Percentiles rank a stretch among this genome's conserved stretches.
Conservation (phyloP, 176 grass and related monocot species). For the Ampelocalamus luodianensis region DNA sequence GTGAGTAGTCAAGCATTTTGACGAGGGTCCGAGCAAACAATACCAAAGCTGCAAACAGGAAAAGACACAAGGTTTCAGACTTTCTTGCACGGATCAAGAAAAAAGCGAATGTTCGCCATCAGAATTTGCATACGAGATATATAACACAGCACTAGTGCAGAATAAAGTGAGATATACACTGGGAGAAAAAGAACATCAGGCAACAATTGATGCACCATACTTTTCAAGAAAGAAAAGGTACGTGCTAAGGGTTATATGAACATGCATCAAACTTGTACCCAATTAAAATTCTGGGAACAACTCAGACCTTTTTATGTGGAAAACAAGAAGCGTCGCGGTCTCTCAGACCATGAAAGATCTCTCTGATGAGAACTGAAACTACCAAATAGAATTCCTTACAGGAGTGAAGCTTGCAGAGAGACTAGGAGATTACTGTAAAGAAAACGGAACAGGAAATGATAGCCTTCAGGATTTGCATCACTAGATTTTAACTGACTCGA, state of each 20-base stretch:
- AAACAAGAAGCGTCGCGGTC: not conserved
- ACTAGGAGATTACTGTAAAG: not conserved
- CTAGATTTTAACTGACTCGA: not conserved
- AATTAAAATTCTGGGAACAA: not conserved
- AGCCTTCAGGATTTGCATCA: not conserved
- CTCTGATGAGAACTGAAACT: not conserved
- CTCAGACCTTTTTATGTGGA: not conserved
- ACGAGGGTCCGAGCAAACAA: not conserved
- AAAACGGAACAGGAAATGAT: not conserved
- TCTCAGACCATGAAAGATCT: not conserved
- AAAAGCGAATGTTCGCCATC: not conserved
- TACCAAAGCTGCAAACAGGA: slow-evolving; percentile 28
- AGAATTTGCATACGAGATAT: not conserved
- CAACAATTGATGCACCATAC: not conserved
- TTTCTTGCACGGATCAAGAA: not conserved
- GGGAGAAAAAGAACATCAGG: not conserved
- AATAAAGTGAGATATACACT: not conserved
- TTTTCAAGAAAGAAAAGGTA: not conserved
- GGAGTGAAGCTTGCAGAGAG: not conserved
- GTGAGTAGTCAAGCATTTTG: slow-evolving; percentile 15
- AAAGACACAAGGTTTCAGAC: not conserved
- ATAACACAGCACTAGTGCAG: not conserved
- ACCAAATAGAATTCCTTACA: not conserved
- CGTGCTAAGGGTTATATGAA: too few species aligned
- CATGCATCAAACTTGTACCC: not conserved